Evolutionary conservation across 305 asterid genomes (phyloP), one percentile per base, ranked within the genome.

Genomic region (Ajuga reptans): DNA sequence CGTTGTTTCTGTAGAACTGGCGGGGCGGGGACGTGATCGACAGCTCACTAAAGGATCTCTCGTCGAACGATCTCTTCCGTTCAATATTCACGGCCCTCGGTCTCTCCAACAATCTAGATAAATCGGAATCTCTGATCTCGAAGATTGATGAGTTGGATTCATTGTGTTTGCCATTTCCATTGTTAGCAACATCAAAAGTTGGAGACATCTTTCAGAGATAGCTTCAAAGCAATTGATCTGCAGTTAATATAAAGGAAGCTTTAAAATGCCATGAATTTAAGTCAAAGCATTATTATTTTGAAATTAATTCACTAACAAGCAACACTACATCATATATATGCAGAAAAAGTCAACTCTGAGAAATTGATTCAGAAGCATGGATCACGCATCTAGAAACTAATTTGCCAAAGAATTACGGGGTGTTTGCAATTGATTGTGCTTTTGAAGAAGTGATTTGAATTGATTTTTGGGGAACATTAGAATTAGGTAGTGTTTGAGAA

Each of bases 21-120:
- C 83, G 84, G 0, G 88, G 86, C 4, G 96, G 93, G 33, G 97
- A 90, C 7, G 95, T 52, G 51, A 88, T 78, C 10, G 95, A 88
- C 84, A 92, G 64, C 45, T 92, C 98, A 53, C 90, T 86, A 65
- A 90, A 78, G 27, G 98, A 92, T 55, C 97, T 83, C 70, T 92
- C 98, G 46, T 90, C 98, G 9, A 92, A 92, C 1, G 98, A 92
- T 71, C 95, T 88, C 83, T 90, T 90, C 75, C 96, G 82, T 71
- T 90, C 98, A 33, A 84, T 78, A 39, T 74, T 86, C 57, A 90
- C 72, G 0, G 80, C 77, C 77, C 92, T 83, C 2, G 89, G 89
- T 57, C 75, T 85, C 10, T 87, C 95, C 58, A 88, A 64, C 46
- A 92, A 72, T 34, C 88, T 77, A 4, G 84, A 74, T 73, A 89